Evolutionary conservation across 345 rosid genomes (phyloP).

Genomic region (Aquilaria yunnanensis): DNA sequence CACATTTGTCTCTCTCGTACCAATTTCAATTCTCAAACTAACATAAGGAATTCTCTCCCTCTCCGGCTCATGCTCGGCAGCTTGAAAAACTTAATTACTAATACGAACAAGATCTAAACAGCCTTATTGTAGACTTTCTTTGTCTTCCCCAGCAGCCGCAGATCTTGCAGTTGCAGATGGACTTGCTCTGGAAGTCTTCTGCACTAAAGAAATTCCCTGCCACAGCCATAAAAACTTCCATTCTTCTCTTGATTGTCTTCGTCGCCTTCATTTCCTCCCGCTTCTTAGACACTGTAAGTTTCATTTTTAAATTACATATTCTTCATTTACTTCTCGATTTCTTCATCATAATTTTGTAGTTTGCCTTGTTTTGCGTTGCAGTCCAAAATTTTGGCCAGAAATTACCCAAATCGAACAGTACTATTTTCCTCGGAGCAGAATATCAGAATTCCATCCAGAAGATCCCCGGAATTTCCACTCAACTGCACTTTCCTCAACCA

Average conservation of each 20-base stretch:
- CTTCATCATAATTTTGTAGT: neutral
- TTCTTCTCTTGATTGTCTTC: slow-evolving; percentile 20
- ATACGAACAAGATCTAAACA: no score
- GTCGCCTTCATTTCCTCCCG: slow-evolving; percentile 22
- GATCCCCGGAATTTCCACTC: slow-evolving; percentile 24
- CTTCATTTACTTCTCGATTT: neutral
- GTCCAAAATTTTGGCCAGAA: slow-evolving; percentile 7
- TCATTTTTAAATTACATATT: neutral
- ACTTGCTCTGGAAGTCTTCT: neutral
- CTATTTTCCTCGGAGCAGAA: slow-evolving; percentile 4
- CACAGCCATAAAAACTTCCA: slow-evolving; percentile 3
- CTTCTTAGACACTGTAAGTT: slow-evolving; percentile 25
- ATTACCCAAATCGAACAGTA: slow-evolving; percentile 3
- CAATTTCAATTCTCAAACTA: no score
- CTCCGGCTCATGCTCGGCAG: no score
- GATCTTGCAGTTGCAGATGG: no score
- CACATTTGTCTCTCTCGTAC: no score
- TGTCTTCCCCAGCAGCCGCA: no score
- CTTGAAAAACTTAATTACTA: no score
- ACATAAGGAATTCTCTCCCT: no score
- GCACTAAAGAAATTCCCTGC: slow-evolving; percentile 13
- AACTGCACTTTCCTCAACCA: slow-evolving; percentile 27
- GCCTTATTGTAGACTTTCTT: no score
- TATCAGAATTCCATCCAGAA: slow-evolving; percentile 6
- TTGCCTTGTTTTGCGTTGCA: slow-evolving; percentile 10